These are phyloP conservation scores for Solanum pinnatisectum DNA, from an alignment of 257 asterid species.

Conservation along the genomic window DNA sequence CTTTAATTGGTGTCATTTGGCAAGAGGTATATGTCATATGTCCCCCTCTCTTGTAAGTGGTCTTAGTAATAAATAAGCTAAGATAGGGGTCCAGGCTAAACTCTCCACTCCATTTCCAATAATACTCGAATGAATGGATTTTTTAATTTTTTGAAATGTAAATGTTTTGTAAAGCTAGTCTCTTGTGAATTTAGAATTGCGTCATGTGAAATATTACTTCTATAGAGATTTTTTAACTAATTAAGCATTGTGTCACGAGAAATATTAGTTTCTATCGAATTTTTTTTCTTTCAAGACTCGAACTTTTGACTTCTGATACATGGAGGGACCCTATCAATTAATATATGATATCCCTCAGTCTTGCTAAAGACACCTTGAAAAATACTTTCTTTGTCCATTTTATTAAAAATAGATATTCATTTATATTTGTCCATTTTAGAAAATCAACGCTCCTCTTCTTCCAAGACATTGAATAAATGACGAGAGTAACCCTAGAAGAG, in stretches of 20 bases:
- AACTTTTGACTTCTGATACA: not conserved
- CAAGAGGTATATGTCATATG: not conserved
- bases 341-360: no score
- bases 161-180: not conserved
- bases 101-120: no score
- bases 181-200: not conserved
- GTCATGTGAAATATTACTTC: not conserved
- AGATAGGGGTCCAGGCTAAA: no score
- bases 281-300: not conserved
- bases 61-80: no score
- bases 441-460: no score
- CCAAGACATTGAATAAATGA: no score
- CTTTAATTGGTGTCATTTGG: not conserved
- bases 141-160: not conserved
- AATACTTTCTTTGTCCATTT: not conserved
- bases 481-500: no score
- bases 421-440: no score
- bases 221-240: not conserved
- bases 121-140: no score
- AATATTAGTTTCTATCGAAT: not conserved
- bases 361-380: not conserved
- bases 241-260: not conserved
- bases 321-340: not conserved
- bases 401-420: no score
- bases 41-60: not conserved